These are phyloP conservation scores for Puccinia horiana DNA, from an alignment of 1,284 basidiomycete species.

Conservation along the genomic window DNA sequence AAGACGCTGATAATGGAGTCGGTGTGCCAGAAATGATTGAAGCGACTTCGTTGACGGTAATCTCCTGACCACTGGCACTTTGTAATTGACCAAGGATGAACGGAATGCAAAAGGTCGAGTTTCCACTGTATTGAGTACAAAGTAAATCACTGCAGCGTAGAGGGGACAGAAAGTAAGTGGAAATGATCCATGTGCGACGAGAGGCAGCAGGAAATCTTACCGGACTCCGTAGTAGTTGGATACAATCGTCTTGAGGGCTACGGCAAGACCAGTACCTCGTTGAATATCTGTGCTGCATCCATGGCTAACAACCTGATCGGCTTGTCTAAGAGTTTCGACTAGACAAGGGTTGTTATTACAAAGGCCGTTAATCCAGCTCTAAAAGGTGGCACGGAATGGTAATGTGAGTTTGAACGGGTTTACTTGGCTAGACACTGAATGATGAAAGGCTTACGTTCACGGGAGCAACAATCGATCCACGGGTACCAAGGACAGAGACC, in stretches of 20 bases:
- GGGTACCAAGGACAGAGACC: slow-evolving; percentile 20
- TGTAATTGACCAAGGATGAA: slow-evolving; percentile 11
- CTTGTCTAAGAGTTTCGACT: neutral
- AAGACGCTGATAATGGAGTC: neutral
- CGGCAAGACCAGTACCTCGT: neutral
- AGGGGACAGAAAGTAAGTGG: neutral
- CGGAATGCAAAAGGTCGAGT: slow-evolving; percentile 32
- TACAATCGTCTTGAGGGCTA: slow-evolving; percentile 10
- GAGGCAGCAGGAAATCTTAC: neutral
- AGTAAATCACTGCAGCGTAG: neutral
- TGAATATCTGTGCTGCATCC: slow-evolving; percentile 12
- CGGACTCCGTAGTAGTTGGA: slow-evolving; percentile 15
- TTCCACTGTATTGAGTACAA: slow-evolving; percentile 28
- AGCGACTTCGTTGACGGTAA: neutral
- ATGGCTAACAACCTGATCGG: neutral
- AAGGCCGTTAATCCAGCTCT: slow-evolving; percentile 36
- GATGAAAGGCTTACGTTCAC: slow-evolving; percentile 6
- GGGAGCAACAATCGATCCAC: slow-evolving; percentile 16
- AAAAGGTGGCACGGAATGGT: neutral
- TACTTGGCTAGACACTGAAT: neutral
- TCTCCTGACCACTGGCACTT: neutral
- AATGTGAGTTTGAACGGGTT: neutral
- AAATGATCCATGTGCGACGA: too few relatives aligned
- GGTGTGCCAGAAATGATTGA: neutral
- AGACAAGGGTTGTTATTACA: slow-evolving; percentile 22